Base-by-base conservation (phyloP, 345 rosid genomes). In the Brassica incana region DNA sequence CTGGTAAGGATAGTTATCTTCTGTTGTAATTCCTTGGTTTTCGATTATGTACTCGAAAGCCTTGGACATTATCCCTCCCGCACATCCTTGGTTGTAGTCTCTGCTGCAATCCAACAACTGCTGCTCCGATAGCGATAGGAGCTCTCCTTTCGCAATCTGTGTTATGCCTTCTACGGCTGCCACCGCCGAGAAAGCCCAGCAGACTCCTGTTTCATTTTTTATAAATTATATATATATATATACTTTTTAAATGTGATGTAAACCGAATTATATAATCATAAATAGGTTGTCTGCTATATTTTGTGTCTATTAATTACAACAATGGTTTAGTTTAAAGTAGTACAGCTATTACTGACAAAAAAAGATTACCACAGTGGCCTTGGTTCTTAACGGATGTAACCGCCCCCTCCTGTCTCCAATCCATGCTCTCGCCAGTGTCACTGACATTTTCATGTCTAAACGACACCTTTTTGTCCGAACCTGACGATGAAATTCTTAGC, bases 391-490 rank as follows among this genome's bases (percentile, higher is more conserved):
- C 65, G 0, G 54, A 69, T 20, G 87, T 88, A 20, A 84, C 89
- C 0, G 85, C 91, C 18, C 92, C 91, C 6, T 61, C 18, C 8
- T 43, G 14, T 72, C 80, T 81, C 90, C 95, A 87, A 36, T 88
- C 85, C 67, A 86, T 3, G 69, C 73, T 76, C 6, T 66, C 12
- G 0, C 85, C 85, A n/a, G 74, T 76, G 1, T 71, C 65, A 8
- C 77, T 79, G 15, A 79, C 72, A 52, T 74, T 82, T 72, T 52
- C 65, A 60, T 60, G 1, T 60, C 15, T 60, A 20, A 60, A 60
- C 3, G 65, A 60, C 33, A 25, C 6, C 5, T 25, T 23, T 4
- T 59, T 59, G 32, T 59, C 32, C 5, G 64, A 59, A 59, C 1
- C 29, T 8, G 64, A 59, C 29, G 61, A 2, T 54, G 64, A 11